Percentiles rank a stretch among this genome's conserved stretches.
phyloP scores from a whole-genome alignment of 2,329 filamentous ascomycete genomes.

The Penicillium sp. region DNA sequence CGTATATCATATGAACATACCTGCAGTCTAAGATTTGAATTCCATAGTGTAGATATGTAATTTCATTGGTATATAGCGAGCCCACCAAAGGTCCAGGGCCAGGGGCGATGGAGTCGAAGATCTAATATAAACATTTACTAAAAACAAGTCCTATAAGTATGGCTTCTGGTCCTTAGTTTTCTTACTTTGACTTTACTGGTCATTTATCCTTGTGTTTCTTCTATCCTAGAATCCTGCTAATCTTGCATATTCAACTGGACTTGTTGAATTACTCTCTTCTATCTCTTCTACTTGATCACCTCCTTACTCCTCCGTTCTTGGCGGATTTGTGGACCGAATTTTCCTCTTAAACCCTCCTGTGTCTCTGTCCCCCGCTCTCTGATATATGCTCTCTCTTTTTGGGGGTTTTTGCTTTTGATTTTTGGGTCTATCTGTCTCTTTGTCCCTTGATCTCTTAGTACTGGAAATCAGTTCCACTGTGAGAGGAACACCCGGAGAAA shows the following conservation, averaged over 20 bases:
- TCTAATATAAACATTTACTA: neutral
- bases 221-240: too few species aligned
- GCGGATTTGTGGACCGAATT: conserved; percentile 19
- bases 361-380: neutral
- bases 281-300: neutral
- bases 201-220: too few species aligned
- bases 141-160: conserved; percentile 2
- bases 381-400: neutral
- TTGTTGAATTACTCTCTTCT: too few species aligned
- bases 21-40: too few species aligned
- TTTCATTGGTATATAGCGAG: conserved; percentile 1
- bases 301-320: conserved; percentile 24
- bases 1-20: too few species aligned
- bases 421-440: neutral
- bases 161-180: neutral
- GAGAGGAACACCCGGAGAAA: neutral
- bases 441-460: neutral
- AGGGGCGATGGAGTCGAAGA: conserved; percentile 2
- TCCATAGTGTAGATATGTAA: too few species aligned
- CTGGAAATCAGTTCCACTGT: neutral
- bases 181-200: neutral
- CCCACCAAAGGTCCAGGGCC: neutral
- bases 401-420: too few species aligned
- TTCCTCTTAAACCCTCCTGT: conserved; percentile 10
- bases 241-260: neutral